Conservation (phyloP, 2,329 filamentous ascomycete genomes). For the Penicillium sp. region DNA sequence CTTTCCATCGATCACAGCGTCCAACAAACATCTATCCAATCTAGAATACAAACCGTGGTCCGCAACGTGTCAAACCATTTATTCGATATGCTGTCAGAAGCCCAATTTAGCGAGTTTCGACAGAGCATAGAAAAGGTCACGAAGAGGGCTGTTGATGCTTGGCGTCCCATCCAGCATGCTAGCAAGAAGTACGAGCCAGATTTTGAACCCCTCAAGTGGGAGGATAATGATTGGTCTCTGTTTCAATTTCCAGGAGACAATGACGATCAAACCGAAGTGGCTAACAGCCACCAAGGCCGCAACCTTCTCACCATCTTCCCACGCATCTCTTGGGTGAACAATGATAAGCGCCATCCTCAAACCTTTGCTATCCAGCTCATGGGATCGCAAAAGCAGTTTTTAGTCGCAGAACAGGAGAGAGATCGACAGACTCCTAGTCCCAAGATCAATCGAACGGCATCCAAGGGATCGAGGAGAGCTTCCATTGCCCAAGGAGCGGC, state of each 20-base stretch:
- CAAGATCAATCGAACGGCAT: slow-evolving; percentile 6
- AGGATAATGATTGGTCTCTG: background rate
- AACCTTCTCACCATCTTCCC: slow-evolving; percentile 21
- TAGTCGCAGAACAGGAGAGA: slow-evolving; percentile 15
- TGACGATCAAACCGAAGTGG: background rate
- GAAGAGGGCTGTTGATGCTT: slow-evolving; percentile 6
- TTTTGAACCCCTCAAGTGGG: slow-evolving; percentile 7
- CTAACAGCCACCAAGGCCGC: slow-evolving; percentile 5
- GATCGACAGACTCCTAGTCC: slow-evolving; percentile 7
- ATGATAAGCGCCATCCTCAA: slow-evolving; percentile 10
- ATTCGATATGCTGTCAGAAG: slow-evolving; percentile 7
- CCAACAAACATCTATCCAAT: slow-evolving; percentile 12
- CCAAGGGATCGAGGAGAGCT: slow-evolving; percentile 13
- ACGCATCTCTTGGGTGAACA: slow-evolving; percentile 14
- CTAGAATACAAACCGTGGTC: slow-evolving; percentile 3
- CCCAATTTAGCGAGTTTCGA: background rate
- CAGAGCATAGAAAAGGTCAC: slow-evolving; percentile 6
- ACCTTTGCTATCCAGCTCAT: slow-evolving; percentile 18
- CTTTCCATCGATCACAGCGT: slow-evolving; percentile 22
- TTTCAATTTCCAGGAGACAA: slow-evolving; percentile 7
- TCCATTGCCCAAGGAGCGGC: slow-evolving; percentile 7
- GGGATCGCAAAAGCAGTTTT: slow-evolving; percentile 12
- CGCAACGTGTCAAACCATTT: slow-evolving; percentile 8
- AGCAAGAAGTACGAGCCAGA: slow-evolving; percentile 12
- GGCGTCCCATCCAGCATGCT: slow-evolving; percentile 12